phyloP scores from a whole-genome alignment of 768 basidiomycete genomes.

The Lactarius quietus region DNA sequence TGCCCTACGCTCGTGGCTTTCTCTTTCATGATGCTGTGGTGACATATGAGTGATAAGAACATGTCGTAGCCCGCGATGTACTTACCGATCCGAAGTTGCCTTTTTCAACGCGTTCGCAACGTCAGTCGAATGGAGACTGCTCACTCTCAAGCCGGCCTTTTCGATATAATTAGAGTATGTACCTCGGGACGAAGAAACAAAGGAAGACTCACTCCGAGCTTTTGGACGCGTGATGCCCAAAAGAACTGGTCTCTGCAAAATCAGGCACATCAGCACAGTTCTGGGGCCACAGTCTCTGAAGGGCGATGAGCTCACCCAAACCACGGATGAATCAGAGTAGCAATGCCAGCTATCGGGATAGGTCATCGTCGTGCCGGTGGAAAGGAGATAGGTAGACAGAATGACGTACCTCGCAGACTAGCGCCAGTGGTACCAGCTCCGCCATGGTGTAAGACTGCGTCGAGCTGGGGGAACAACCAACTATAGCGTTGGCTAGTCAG shows the following conservation, averaged over 20 bases:
- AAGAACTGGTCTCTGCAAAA: constrained; percentile 50
- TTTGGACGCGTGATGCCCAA: constrained; percentile 62
- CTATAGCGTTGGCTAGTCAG: constrained; percentile 29
- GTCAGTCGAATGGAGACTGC: constrained; percentile 44
- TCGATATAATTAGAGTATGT: background rate
- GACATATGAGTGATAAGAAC: constrained; percentile 1
- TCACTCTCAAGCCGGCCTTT: constrained; percentile 50
- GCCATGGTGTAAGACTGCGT: constrained; percentile 64
- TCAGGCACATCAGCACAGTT: constrained; percentile 4
- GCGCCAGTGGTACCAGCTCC: constrained; percentile 72
- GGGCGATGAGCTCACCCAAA: constrained; percentile 42
- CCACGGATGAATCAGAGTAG: constrained; percentile 68
- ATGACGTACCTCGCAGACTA: constrained; percentile 44
- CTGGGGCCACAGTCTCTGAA: constrained; percentile 3
- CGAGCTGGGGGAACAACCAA: constrained; percentile 58
- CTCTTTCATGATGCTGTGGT: constrained; percentile 52
- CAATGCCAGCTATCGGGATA: constrained; percentile 44
- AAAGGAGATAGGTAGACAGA: background rate
- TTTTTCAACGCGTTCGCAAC: constrained; percentile 51
- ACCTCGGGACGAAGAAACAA: background rate
- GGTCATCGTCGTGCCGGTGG: background rate
- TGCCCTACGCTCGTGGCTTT: constrained; percentile 49
- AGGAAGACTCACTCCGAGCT: constrained; percentile 47
- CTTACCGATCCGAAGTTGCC: constrained; percentile 52
- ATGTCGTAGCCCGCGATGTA: constrained; percentile 1